These are phyloP conservation scores for Aspergillus oerlinghausenensis DNA, from an alignment of 2,329 filamentous ascomycete species.

Conservation along the genomic window DNA sequence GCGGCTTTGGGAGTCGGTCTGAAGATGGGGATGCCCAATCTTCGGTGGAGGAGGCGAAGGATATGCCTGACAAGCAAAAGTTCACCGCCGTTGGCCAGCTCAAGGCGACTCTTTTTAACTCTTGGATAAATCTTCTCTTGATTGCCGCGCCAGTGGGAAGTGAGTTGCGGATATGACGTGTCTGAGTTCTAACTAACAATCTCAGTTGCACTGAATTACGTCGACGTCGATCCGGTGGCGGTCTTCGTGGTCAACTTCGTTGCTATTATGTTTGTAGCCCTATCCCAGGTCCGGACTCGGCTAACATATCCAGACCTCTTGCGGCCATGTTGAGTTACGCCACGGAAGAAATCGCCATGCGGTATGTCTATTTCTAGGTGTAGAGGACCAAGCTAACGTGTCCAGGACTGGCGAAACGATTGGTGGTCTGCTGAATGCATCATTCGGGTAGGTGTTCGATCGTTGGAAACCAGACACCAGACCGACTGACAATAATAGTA, in stretches of 20 bases:
- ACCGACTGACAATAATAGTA: conserved; percentile 42
- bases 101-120: conserved; percentile 70
- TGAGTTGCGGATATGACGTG: conserved; percentile 13
- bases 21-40: conserved; percentile 9
- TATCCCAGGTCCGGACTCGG: background rate
- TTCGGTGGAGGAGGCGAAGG: conserved; percentile 9
- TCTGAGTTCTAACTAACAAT: conserved; percentile 3
- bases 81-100: conserved; percentile 39
- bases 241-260: conserved; percentile 90
- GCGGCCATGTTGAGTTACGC: conserved; percentile 82
- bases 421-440: conserved; percentile 83
- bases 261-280: conserved; percentile 63
- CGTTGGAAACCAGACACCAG: background rate
- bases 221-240: conserved; percentile 54
- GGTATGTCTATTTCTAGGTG: conserved; percentile 36
- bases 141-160: conserved; percentile 72
- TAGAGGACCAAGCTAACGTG: background rate
- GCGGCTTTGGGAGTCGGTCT: conserved; percentile 11
- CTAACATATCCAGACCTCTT: conserved; percentile 51
- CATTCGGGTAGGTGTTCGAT: conserved; percentile 58
- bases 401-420: conserved; percentile 69
- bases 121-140: conserved; percentile 81
- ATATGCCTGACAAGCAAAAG: conserved; percentile 21
- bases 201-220: conserved; percentile 62
- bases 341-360: conserved; percentile 76